Evolutionary conservation across 192 early-diverging fungal genomes (phyloP), one percentile per base, ranked within the genome.

Genomic region (Kappamyces sp.): DNA sequence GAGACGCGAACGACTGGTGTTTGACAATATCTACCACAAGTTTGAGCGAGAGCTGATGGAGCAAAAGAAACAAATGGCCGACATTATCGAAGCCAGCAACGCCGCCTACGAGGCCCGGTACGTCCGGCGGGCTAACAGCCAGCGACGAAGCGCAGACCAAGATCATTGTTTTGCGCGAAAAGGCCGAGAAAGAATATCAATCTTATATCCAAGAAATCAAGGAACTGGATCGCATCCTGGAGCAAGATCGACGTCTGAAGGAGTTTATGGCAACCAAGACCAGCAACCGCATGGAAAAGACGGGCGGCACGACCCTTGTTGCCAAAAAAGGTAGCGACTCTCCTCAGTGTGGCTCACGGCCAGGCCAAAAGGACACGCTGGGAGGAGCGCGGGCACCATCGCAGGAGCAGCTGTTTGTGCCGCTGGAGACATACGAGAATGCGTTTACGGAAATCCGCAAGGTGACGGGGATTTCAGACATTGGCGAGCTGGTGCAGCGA

Each of bases 201-300:
- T 68, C 76, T 2, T 83, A 80, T 54, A 69, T 79, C 42, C 78
- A 80, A 47, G 81, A 83, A 63, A 75, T 83, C 46, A 83, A 83
- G 58, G 81, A 83, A 53, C 68, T 81, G 1, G 78, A 80, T 50
- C 61, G 81, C 30, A 62, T 66, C 2, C 58, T 80, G 43, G 81
- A 83, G 59, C 81, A 83, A 47, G 81, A 83, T 49, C 55, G 76
- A 6, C 68, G 68, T 53, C 59, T 83, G 42, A 83, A 79, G 47
- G 74, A 83, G 14, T 83, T 83, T 48, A 77, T 83, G 81, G 75
- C 78, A 3, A 81, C 81, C 38, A 83, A 83, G 61, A 67, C 74
- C 12, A 57, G 69, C 4, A 72, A 81, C 49, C 60, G 79, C 31
- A 51, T 65, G 29, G 65, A 49, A 48, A 47, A 66, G 29, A 54